Evolutionary conservation across 2,329 filamentous ascomycete species (phyloP).

Genomic region (Stemphylium lycopersici): DNA sequence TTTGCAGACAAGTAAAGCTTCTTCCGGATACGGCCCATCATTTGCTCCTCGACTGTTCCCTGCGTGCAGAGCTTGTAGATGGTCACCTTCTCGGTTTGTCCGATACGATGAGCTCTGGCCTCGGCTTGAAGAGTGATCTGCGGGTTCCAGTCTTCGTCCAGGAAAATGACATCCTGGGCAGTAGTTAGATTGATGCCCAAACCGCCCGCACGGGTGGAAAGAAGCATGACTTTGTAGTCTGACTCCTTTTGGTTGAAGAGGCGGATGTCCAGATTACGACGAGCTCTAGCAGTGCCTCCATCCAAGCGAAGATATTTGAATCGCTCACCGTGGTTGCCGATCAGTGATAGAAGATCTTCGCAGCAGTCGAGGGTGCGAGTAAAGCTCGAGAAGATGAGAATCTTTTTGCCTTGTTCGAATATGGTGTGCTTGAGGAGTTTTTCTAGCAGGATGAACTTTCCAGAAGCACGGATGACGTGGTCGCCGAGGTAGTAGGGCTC

Average conservation of each 20-base stretch:
- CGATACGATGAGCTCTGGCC: conserved; percentile 61
- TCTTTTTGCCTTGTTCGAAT: conserved; percentile 58
- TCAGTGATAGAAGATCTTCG: conserved; percentile 57
- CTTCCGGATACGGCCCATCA: conserved; percentile 64
- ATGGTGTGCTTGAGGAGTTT: conserved; percentile 59
- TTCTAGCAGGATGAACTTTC: conserved; percentile 62
- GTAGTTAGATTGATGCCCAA: conserved; percentile 62
- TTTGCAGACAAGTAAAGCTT: conserved; percentile 67
- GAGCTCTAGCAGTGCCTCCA: conserved; percentile 56
- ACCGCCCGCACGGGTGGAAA: conserved; percentile 63
- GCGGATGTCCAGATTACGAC: conserved; percentile 59
- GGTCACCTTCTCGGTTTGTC: conserved; percentile 60
- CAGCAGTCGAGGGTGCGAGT: conserved; percentile 58
- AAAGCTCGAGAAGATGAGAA: conserved; percentile 64
- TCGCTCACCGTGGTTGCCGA: conserved; percentile 48
- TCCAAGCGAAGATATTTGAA: conserved; percentile 60
- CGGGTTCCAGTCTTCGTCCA: conserved; percentile 64
- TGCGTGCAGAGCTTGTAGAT: conserved; percentile 63
- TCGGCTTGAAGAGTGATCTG: conserved; percentile 62
- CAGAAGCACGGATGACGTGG: conserved; percentile 58
- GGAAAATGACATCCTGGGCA: conserved; percentile 62
- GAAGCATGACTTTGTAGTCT: conserved; percentile 60
- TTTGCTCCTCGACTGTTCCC: conserved; percentile 65
- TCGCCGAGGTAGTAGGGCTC: conserved; percentile 55
- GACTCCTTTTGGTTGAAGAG: conserved; percentile 58